Conservation (phyloP, 192 early-diverging fungal genomes). For the Podila epigama region DNA sequence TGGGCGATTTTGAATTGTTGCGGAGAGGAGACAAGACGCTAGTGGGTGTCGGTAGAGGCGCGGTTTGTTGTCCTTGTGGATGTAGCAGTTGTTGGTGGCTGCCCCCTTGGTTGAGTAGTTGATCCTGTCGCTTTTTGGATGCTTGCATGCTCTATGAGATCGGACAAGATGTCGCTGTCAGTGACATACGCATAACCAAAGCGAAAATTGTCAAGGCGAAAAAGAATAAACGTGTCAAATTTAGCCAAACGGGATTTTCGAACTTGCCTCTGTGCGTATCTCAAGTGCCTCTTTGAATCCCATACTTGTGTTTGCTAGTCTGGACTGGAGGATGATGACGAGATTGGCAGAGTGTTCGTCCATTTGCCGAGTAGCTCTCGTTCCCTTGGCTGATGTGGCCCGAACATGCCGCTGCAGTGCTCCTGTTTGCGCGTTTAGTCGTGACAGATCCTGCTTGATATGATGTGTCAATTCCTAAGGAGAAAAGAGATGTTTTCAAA, state of each 20-base stretch:
- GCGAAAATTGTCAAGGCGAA: too few species aligned
- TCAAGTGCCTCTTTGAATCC: slow-evolving; percentile 97
- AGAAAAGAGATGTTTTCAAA: neutral
- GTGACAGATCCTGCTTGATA: slow-evolving; percentile 96
- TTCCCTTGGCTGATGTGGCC: slow-evolving; percentile 61
- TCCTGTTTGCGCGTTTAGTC: slow-evolving; percentile 91
- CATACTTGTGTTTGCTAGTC: slow-evolving; percentile 87
- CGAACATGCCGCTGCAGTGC: slow-evolving; percentile 80
- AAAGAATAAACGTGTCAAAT: too few species aligned
- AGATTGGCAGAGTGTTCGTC: slow-evolving; percentile 94
- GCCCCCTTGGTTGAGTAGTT: slow-evolving; percentile 14
- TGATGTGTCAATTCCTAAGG: slow-evolving; percentile 84
- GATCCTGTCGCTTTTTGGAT: slow-evolving; percentile 43
- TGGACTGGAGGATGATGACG: slow-evolving; percentile 89
- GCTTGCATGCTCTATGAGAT: slow-evolving; percentile 30
- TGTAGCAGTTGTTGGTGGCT: neutral
- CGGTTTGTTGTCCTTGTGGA: slow-evolving; percentile 8
- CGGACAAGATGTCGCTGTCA: too few species aligned
- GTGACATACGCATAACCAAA: too few species aligned
- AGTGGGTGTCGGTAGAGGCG: slow-evolving; percentile 13
- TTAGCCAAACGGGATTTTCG: neutral
- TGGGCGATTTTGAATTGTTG: slow-evolving; percentile 30
- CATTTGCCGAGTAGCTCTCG: slow-evolving; percentile 78
- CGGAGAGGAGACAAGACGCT: slow-evolving; percentile 40
- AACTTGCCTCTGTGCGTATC: slow-evolving; percentile 78